phyloP scores from a whole-genome alignment of 2,329 filamentous ascomycete genomes.

The Diaporthe helianthi region DNA sequence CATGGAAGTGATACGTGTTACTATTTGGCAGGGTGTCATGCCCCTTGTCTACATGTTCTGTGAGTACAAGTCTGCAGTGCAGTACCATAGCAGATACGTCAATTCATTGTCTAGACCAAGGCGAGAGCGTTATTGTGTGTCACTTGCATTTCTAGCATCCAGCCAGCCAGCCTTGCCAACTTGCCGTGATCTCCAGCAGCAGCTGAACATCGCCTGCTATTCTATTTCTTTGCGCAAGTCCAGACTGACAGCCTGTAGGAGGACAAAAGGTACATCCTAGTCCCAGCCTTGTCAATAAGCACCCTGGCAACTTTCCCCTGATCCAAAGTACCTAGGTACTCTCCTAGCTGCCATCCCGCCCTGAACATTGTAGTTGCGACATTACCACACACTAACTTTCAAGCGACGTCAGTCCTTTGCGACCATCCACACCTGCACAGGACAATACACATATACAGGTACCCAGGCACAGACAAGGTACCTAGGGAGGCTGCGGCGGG shows the following conservation, averaged over 20 bases:
- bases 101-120: background rate
- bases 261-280: background rate
- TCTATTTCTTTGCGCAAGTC: background rate
- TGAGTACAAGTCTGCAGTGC: background rate
- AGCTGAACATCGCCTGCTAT: background rate
- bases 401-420: background rate
- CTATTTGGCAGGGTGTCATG: background rate
- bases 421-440: background rate
- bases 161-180: slow-evolving; percentile 3
- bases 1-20: slow-evolving; percentile 15
- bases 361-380: background rate
- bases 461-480: slow-evolving; percentile 5
- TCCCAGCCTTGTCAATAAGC: background rate
- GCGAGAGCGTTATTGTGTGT: background rate
- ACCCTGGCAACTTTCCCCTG: background rate
- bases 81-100: background rate
- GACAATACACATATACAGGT: background rate
- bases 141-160: background rate
- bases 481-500: slow-evolving; percentile 31
- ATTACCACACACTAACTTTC: background rate
- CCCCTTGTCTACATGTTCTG: background rate
- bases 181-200: background rate
- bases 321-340: background rate
- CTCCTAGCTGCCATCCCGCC: background rate
- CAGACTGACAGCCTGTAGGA: background rate